phyloP scores from a whole-genome alignment of 805 yeast genomes.

The Scheffersomyces coipomensis region DNA sequence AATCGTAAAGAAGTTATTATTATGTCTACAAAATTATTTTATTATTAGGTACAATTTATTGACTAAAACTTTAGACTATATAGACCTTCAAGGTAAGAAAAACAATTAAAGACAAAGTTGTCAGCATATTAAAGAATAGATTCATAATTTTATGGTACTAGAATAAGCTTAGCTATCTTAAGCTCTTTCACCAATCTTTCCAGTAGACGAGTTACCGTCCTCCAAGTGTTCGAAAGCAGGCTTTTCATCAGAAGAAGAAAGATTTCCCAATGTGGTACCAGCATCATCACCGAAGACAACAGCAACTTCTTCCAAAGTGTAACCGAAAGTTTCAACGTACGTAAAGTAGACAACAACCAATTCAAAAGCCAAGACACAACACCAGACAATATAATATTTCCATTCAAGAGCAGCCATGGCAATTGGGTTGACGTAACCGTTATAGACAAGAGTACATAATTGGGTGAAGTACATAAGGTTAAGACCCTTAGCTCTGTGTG shows the following conservation, averaged over 20 bases:
- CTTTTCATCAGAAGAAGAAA: constrained; percentile 6
- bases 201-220: not conserved
- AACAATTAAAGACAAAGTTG: not conserved
- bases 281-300: constrained; percentile 38
- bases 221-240: constrained; percentile 5
- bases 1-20: too few species aligned
- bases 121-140: not conserved
- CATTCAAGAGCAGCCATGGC: constrained; percentile 42
- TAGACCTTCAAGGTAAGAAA: not conserved
- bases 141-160: not conserved
- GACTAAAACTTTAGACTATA: not conserved
- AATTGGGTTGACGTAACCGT: constrained; percentile 30
- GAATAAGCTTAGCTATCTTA: not conserved
- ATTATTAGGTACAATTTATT: not conserved
- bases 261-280: constrained; percentile 6
- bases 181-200: not conserved
- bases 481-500: constrained; percentile 42
- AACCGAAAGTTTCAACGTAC: constrained; percentile 43
- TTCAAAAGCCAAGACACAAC: constrained; percentile 27
- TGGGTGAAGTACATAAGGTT: constrained; percentile 23
- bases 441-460: constrained; percentile 19
- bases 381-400: constrained; percentile 44
- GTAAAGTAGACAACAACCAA: constrained; percentile 26
- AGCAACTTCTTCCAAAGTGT: constrained; percentile 43
- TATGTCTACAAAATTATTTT: too few species aligned